Evolutionary conservation across 257 asterid species (phyloP), one percentile per base, ranked within the genome.

Genomic region (Misopates orontium): DNA sequence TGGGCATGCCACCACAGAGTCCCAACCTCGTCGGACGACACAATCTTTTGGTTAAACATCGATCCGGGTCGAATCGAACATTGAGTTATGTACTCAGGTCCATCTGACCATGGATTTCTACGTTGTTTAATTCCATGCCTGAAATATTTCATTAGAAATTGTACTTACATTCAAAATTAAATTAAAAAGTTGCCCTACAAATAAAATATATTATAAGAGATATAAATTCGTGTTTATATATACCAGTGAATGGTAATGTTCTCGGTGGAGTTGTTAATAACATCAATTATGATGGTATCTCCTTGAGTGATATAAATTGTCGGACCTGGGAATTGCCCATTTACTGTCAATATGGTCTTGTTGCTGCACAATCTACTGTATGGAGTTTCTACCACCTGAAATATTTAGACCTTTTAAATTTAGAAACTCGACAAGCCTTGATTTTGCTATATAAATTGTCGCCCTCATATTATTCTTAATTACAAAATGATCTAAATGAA

Each of bases 1-100:
- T 84, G 90, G 2, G 87, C 90, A 51, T 84, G 90, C 90, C 90
- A 84, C 85, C 83, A 84, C 1, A 84, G 4, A 1, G 87, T 81
- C 25, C 90, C 90, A 16, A 70, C 64, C 71, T 84, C 87, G 1
- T 77, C 73, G 0, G 85, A 75, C 3, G 75, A 49, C 5, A 74
- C 36, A 0, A 84, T 49, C 32, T 22, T 71, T 47, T 84, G 87
- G n/a, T 40, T 62, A 49, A 84, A 84, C 5, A 10, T 75, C 1
- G 61, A 21, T 4, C 85, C 87, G 0, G 85, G 87, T 10, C 15
- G 64, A 5, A 84, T 73, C 0, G 90, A 85, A 40, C 90, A 82
- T 4, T 75, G 85, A 0, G 90, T 82, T 3, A 84, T 51, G 11
- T 15, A 79, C 15, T 65, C 81, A 0, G 87, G 84, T 7, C 87